A percentile compares a stretch with the other conserved stretches of the same genome.
Evolutionary conservation across 441 rosid species (phyloP).

Genomic region (Breynia disticha): DNA sequence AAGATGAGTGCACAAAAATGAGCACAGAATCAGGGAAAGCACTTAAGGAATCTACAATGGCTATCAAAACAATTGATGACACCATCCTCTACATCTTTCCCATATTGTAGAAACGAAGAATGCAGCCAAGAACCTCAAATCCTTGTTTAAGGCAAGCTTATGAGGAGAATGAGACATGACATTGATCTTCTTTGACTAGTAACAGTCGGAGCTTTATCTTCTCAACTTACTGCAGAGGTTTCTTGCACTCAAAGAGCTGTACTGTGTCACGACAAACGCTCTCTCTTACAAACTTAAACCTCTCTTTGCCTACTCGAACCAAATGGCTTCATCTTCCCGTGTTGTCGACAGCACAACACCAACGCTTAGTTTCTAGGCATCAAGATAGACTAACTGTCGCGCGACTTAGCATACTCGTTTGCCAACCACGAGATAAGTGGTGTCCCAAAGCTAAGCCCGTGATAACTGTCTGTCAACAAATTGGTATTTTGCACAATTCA

Average conservation of each 20-base stretch:
- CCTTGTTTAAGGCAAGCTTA: slow-evolving; percentile 30
- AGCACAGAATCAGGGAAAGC: slow-evolving; percentile 48
- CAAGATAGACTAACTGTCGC: too few relatives aligned
- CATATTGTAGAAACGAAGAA: slow-evolving; percentile 45
- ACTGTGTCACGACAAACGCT: too few relatives aligned
- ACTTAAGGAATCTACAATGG: slow-evolving; percentile 37
- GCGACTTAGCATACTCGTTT: too few relatives aligned
- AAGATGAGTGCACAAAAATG: slow-evolving; percentile 33
- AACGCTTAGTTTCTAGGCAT: too few relatives aligned
- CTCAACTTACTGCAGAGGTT: slow-evolving; percentile 33
- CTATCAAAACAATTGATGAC: slow-evolving; percentile 43
- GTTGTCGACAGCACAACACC: too few relatives aligned
- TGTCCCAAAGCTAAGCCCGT: too few relatives aligned
- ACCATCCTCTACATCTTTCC: slow-evolving; percentile 24
- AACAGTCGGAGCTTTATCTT: slow-evolving; percentile 32
- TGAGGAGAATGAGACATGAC: slow-evolving; percentile 24
- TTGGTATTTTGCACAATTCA: too few relatives aligned
- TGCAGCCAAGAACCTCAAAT: slow-evolving; percentile 27
- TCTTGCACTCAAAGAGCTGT: slow-evolving; percentile 32
- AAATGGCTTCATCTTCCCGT: too few relatives aligned
- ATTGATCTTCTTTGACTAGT: slow-evolving; percentile 24
- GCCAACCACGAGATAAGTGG: too few relatives aligned
- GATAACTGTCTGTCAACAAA: too few relatives aligned
- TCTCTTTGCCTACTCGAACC: too few relatives aligned
- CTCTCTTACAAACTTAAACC: too few relatives aligned